Conservation (phyloP, 2,329 filamentous ascomycete species). For the Zymoseptoria crescenta region DNA sequence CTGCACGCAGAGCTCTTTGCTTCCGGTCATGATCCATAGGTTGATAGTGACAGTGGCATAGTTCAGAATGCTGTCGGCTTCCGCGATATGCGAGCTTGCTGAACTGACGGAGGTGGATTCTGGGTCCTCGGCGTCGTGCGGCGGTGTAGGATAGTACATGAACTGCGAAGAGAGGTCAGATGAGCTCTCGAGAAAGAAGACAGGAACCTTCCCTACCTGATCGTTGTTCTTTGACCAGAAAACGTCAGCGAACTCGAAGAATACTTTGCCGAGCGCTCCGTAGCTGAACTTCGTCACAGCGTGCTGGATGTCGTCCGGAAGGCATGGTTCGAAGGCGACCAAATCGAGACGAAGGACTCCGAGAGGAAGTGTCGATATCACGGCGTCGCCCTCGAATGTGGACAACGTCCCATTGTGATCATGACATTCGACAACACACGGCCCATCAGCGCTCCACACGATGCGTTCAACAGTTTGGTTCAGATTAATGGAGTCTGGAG, state of each 20-base stretch:
- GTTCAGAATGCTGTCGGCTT: slow-evolving; percentile 33
- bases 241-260: slow-evolving; percentile 38
- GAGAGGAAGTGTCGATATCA: slow-evolving; percentile 35
- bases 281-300: slow-evolving; percentile 35
- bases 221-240: slow-evolving; percentile 42
- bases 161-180: slow-evolving; percentile 19
- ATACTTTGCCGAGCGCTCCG: slow-evolving; percentile 38
- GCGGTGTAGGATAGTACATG: slow-evolving; percentile 37
- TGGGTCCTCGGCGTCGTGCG: slow-evolving; percentile 19
- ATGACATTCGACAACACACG: slow-evolving; percentile 23
- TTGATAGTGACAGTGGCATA: slow-evolving; percentile 40
- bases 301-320: slow-evolving; percentile 31
- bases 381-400: slow-evolving; percentile 31
- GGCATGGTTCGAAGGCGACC: slow-evolving; percentile 33
- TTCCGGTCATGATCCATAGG: slow-evolving; percentile 38
- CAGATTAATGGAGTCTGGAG: slow-evolving; percentile 32
- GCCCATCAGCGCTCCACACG: slow-evolving; percentile 30
- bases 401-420: slow-evolving; percentile 18
- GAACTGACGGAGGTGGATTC: slow-evolving; percentile 21
- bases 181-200: background rate
- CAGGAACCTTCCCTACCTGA: slow-evolving; percentile 19
- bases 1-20: slow-evolving; percentile 38
- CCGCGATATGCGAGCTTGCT: slow-evolving; percentile 23
- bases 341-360: slow-evolving; percentile 35
- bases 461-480: slow-evolving; percentile 35